These are phyloP conservation scores for Fusarium napiforme DNA, from an alignment of 2,329 filamentous ascomycete species.

Conservation along the genomic window DNA sequence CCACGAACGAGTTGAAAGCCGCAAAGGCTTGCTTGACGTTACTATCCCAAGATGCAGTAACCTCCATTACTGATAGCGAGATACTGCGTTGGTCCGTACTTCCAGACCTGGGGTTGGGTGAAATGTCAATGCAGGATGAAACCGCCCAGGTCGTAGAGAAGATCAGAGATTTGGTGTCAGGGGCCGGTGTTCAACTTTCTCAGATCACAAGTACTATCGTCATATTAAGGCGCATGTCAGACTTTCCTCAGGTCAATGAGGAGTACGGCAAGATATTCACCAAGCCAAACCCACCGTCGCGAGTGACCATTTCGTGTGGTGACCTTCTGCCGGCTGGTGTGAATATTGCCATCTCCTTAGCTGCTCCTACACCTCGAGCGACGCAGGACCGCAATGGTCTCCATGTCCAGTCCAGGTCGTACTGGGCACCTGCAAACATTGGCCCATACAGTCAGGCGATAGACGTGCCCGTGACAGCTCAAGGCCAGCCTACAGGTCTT, in stretches of 20 bases:
- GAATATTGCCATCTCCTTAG: conserved; percentile 70
- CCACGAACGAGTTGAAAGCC: conserved; percentile 9
- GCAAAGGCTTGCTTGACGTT: conserved; percentile 5
- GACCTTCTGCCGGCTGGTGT: conserved; percentile 68
- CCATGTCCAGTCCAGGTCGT: conserved; percentile 92
- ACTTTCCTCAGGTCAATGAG: conserved; percentile 80
- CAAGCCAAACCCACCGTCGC: conserved; percentile 82
- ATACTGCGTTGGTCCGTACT: conserved; percentile 54
- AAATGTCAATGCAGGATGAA: conserved; percentile 57
- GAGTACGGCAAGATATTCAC: conserved; percentile 81
- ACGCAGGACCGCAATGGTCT: conserved; percentile 66
- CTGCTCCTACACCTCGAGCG: conserved; percentile 49
- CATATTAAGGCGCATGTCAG: conserved; percentile 80
- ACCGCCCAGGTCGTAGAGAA: conserved; percentile 59
- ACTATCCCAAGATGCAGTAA: conserved; percentile 5
- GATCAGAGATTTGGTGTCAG: conserved; percentile 55
- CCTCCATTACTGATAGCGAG: conserved; percentile 34
- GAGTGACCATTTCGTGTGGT: conserved; percentile 85
- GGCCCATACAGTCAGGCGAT: conserved; percentile 96
- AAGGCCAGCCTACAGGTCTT: conserved; percentile 33
- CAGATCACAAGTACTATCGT: conserved; percentile 69
- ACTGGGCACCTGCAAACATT: conserved; percentile 98
- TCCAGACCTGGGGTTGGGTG: conserved; percentile 38
- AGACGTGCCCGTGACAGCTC: conserved; percentile 54
- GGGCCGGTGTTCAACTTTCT: conserved; percentile 44